These are phyloP conservation scores for Saprolegnia diclina DNA, from an alignment of 352 stramenopile genomes.

Conservation along the genomic window DNA sequence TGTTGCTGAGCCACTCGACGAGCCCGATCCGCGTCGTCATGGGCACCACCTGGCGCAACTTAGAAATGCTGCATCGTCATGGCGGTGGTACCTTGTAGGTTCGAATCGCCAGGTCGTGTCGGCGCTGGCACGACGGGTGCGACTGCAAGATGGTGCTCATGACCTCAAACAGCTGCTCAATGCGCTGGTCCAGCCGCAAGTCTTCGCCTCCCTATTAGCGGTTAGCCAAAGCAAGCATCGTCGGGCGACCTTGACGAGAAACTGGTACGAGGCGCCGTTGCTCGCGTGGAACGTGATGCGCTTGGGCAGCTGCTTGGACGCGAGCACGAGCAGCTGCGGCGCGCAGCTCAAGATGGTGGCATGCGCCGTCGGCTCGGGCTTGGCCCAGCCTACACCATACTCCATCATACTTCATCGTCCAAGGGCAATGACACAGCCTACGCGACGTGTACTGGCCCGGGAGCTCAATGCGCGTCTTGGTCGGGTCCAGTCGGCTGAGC, in stretches of 20 bases:
- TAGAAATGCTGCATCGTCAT: background rate
- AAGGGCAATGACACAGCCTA: constrained; percentile 35
- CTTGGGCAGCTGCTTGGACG: constrained; percentile 82
- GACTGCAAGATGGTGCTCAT: constrained; percentile 86
- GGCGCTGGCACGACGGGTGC: constrained; percentile 55
- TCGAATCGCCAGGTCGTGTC: constrained; percentile 44
- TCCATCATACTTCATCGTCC: background rate
- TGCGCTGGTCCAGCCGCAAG: constrained; percentile 85
- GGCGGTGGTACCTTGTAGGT: constrained; percentile 57
- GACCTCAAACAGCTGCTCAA: constrained; percentile 88
- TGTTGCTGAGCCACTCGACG: constrained; percentile 77
- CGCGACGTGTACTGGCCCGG: constrained; percentile 70
- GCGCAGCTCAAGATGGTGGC: constrained; percentile 68
- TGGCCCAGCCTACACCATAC: constrained; percentile 51
- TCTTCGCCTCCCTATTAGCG: constrained; percentile 70
- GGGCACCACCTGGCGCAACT: constrained; percentile 48
- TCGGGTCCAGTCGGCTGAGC: constrained; percentile 79
- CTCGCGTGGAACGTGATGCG: constrained; percentile 73
- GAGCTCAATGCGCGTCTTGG: constrained; percentile 55
- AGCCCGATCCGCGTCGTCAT: constrained; percentile 83
- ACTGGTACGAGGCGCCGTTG: constrained; percentile 77
- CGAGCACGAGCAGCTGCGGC: constrained; percentile 66
- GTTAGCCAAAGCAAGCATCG: background rate
- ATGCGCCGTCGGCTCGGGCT: constrained; percentile 57
- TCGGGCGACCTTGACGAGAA: constrained; percentile 62